Conservation (phyloP, 1,284 basidiomycete genomes). For the Paramarasmius palmivorus region DNA sequence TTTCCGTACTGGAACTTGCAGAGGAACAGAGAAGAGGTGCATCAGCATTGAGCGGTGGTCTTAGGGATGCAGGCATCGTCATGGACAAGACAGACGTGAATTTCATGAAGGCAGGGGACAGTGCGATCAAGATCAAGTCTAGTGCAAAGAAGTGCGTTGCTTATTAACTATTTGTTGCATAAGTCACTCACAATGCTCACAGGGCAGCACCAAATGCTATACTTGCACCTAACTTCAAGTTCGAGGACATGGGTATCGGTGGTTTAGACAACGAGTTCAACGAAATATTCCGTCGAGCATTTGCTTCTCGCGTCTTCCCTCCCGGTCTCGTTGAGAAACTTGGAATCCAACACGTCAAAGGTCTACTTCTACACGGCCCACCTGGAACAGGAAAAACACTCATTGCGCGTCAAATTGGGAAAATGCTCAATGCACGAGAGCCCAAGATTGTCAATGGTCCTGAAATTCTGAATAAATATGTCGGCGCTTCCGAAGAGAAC, state of each 20-base stretch:
- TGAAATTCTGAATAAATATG: slow-evolving; percentile 96
- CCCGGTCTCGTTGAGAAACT: slow-evolving; percentile 96
- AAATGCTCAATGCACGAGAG: slow-evolving; percentile 98
- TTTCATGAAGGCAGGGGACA: slow-evolving; percentile 83
- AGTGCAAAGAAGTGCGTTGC: slow-evolving; percentile 80
- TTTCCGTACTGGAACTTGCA: slow-evolving; percentile 71
- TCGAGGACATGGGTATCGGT: slow-evolving; percentile 99
- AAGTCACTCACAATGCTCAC: slow-evolving; percentile 8
- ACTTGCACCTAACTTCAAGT: slow-evolving; percentile 98
- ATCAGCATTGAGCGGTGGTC: slow-evolving; percentile 24
- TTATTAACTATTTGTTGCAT: not conserved
- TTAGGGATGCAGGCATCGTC: slow-evolving; percentile 67
- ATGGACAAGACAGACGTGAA: slow-evolving; percentile 92
- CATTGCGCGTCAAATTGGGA: slow-evolving; percentile 98
- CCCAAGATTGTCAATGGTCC: slow-evolving; percentile 99
- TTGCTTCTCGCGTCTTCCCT: slow-evolving; percentile 97
- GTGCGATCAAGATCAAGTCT: slow-evolving; percentile 88
- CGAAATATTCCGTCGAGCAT: slow-evolving; percentile 97
- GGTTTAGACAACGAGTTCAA: slow-evolving; percentile 95
- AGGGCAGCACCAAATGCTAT: slow-evolving; percentile 94
- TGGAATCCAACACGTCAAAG: slow-evolving; percentile 98
- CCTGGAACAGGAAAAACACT: slow-evolving; percentile 99
- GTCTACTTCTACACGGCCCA: slow-evolving; percentile 95
- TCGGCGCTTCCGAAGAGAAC: slow-evolving; percentile 98
- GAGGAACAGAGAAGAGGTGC: slow-evolving; percentile 51